Evolutionary conservation across 148 eudicot species (phyloP).

Genomic region (Cornus controversa): DNA sequence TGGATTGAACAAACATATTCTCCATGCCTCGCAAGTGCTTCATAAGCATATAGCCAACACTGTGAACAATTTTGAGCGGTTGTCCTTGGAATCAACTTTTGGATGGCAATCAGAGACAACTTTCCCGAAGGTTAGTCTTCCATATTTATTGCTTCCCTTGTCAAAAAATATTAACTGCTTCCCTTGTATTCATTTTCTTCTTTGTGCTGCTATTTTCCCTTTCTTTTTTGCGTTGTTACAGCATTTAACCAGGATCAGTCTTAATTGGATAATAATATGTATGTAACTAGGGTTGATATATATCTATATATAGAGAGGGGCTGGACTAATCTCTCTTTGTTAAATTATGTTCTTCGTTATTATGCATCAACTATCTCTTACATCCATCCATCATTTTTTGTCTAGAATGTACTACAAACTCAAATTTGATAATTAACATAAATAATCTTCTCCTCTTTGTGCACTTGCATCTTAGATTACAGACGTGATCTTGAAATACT

Average conservation of each 20-base stretch:
- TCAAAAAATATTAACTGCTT: neutral
- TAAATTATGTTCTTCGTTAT: neutral
- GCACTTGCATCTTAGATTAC: neutral
- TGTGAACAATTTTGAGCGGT: constrained; percentile 30
- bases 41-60: constrained; percentile 41
- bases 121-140: constrained; percentile 66
- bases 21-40: constrained; percentile 63
- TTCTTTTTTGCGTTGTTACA: neutral
- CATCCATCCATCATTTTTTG: neutral
- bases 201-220: neutral
- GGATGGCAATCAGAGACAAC: constrained; percentile 71
- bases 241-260: neutral
- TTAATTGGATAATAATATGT: neutral
- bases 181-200: no score
- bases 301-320: neutral
- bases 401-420: neutral
- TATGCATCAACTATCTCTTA: neutral
- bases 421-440: no score
- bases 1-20: constrained; percentile 63
- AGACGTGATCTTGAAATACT: neutral
- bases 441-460: neutral
- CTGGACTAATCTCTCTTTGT: neutral
- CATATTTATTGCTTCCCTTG: neutral
- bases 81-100: constrained; percentile 37
- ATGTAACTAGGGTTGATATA: no score